Conservation (phyloP, 805 yeast genomes). For the Kodamaea laetipori region DNA sequence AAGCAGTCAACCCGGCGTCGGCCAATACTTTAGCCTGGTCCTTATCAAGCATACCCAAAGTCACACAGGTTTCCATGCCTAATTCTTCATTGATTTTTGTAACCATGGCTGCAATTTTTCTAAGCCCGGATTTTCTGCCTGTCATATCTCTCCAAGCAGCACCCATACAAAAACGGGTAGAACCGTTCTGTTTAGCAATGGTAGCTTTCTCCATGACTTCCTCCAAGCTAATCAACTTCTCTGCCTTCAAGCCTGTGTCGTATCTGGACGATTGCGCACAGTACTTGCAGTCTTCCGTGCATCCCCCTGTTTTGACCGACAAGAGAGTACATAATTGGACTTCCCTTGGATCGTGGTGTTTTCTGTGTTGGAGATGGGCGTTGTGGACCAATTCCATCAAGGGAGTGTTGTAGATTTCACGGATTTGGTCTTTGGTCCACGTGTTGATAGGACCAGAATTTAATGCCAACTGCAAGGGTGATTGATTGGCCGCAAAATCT, state of each 20-base stretch:
- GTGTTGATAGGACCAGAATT: constrained; percentile 24
- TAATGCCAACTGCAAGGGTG: constrained; percentile 15
- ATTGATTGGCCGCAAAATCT: constrained; percentile 4
- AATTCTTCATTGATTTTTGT: constrained; percentile 52
- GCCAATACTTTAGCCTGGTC: constrained; percentile 62
- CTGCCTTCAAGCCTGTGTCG: constrained; percentile 72
- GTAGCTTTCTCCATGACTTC: constrained; percentile 64
- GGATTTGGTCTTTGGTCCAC: constrained; percentile 66
- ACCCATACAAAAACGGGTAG: constrained; percentile 81
- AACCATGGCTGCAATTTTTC: constrained; percentile 61
- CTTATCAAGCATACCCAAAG: constrained; percentile 68
- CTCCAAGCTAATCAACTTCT: constrained; percentile 59
- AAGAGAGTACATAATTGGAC: constrained; percentile 70
- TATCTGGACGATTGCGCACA: constrained; percentile 71
- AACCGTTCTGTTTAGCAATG: constrained; percentile 60
- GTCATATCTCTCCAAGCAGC: constrained; percentile 88
- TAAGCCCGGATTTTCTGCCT: constrained; percentile 48
- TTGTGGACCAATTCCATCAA: constrained; percentile 39
- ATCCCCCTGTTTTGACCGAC: constrained; percentile 53
- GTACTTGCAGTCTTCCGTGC: constrained; percentile 74
- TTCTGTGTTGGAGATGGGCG: constrained; percentile 68
- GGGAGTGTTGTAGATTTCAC: constrained; percentile 65
- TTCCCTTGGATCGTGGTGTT: constrained; percentile 61
- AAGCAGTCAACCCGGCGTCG: constrained; percentile 77
- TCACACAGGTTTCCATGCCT: constrained; percentile 61